Evolutionary conservation across 2,329 filamentous ascomycete genomes (phyloP).

Genomic region (Paecilomyces sp.): DNA sequence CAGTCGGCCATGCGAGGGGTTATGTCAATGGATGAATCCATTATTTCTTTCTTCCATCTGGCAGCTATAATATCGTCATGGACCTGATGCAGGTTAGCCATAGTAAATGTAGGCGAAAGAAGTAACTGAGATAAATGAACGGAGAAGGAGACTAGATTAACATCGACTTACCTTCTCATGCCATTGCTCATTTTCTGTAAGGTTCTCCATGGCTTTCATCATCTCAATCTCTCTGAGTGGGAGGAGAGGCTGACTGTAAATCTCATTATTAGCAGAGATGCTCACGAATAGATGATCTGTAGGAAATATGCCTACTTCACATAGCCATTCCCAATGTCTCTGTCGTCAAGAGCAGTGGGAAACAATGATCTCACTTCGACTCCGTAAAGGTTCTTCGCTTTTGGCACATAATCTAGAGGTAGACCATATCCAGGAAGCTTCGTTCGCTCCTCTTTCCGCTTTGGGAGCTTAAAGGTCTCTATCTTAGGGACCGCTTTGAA

Average conservation of each 20-base stretch:
- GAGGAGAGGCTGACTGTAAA: conserved; percentile 17
- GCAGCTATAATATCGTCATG: conserved; percentile 22
- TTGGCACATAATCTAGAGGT: conserved; percentile 19
- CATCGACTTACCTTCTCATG: conserved; percentile 21
- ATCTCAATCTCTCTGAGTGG: conserved; percentile 33
- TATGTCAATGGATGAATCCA: conserved; percentile 17
- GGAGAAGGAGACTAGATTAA: background rate
- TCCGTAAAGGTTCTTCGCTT: conserved; percentile 20
- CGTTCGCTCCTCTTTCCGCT: conserved; percentile 10
- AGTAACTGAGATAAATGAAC: background rate
- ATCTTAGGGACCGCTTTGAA: conserved; percentile 12
- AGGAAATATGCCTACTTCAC: conserved; percentile 14
- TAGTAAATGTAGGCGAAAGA: background rate
- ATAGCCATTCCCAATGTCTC: conserved; percentile 21
- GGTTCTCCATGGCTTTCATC: conserved; percentile 30
- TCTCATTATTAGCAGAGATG: background rate
- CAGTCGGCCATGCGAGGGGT: conserved; percentile 29
- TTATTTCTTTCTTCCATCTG: conserved; percentile 24
- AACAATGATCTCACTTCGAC: conserved; percentile 21
- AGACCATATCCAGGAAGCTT: conserved; percentile 26
- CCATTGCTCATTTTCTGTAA: conserved; percentile 37
- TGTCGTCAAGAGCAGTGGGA: conserved; percentile 24
- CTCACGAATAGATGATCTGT: background rate
- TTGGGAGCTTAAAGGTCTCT: conserved; percentile 5
- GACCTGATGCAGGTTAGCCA: conserved; percentile 13